Base-by-base conservation (phyloP, 345 rosid genomes). In the Bruguiera sexangula region DNA sequence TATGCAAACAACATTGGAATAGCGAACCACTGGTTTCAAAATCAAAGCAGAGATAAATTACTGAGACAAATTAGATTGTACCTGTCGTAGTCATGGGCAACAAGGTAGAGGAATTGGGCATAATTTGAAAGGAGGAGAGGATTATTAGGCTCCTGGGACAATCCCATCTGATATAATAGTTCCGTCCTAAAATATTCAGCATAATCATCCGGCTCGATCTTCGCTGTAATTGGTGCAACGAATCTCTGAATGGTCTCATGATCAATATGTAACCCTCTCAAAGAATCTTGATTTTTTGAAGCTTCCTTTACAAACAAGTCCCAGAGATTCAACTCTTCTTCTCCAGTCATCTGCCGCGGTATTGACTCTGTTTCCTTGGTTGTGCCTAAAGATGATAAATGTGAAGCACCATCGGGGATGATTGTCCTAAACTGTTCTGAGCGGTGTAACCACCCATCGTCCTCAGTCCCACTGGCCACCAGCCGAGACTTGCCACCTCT, bases 91-190 rank as follows among this genome's bases (percentile, higher is more conserved):
- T 92, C 93, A 53, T 77, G 90, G 24, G 84, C 82, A 29, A 95
- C 92, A 63, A 85, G 75, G 89, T 73, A 83, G 72, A 95, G 93
- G 81, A 90, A 95, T 67, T 95, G 94, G 20, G 99, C 99, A 32
- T 85, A 95, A 73, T 95, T 95, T 60, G 91, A 85, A 2, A 95
- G 91, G 0, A 95, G 84, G 6, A 95, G 88, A 68, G 96, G 53
- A 73, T 88, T 86, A 24, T 76, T 73, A 59, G 96, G 92, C 57
- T 95, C 96, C 30, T 82, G 84, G 39, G 80, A 69, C 57, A 95
- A 58, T 11, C 83, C 86, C 0, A 75, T 80, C 75, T 81, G 89
- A n/a, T 95, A 95, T 0, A 75, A 39, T 59, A 88, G 79, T 75
- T 88, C 92, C 53, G 97, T 90, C 79, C 73, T 84, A 62, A 78